These are phyloP conservation scores for Rubroboletus pulcherrimus DNA, from an alignment of 768 basidiomycete species.

Conservation along the genomic window DNA sequence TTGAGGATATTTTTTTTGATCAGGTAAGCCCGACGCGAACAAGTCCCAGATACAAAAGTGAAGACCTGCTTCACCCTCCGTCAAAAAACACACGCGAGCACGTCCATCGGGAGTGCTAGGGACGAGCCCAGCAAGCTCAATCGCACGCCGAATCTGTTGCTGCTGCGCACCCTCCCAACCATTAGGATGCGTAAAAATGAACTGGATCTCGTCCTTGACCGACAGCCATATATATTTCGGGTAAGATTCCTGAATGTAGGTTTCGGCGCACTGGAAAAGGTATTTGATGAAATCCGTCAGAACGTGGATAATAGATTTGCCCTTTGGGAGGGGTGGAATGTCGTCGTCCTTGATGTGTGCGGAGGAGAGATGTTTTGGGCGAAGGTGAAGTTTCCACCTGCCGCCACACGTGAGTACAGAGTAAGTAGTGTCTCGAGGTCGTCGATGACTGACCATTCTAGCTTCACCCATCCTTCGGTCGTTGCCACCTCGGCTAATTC, in stretches of 20 bases:
- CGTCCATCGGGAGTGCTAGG: conserved; percentile 35
- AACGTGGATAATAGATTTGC: conserved; percentile 37
- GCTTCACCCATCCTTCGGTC: conserved; percentile 39
- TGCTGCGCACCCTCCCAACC: conserved; percentile 62
- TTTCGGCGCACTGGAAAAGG: conserved; percentile 38
- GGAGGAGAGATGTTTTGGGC: conserved; percentile 28
- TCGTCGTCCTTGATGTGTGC: conserved; percentile 26
- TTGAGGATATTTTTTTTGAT: conserved; percentile 9
- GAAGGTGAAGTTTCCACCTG: conserved; percentile 39
- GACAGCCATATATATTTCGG: conserved; percentile 42
- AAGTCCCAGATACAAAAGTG: conserved; percentile 48
- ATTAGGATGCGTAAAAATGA: conserved; percentile 57
- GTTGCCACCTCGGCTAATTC: conserved; percentile 33
- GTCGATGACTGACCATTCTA: conserved; percentile 36
- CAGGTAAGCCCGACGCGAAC: conserved; percentile 6
- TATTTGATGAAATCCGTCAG: conserved; percentile 44
- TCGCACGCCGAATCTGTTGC: conserved; percentile 46
- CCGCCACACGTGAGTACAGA: background rate
- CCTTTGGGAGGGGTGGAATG: conserved; percentile 37
- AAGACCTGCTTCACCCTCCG: conserved; percentile 59
- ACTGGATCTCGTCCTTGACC: conserved; percentile 40
- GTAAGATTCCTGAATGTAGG: conserved; percentile 44
- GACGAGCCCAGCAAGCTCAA: conserved; percentile 48
- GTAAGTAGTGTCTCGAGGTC: background rate
- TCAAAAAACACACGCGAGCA: conserved; percentile 46